Percentiles rank a stretch among this genome's conserved stretches.
phyloP scores from a whole-genome alignment of 2,329 filamentous ascomycete genomes.

The Venturia pyrina region DNA sequence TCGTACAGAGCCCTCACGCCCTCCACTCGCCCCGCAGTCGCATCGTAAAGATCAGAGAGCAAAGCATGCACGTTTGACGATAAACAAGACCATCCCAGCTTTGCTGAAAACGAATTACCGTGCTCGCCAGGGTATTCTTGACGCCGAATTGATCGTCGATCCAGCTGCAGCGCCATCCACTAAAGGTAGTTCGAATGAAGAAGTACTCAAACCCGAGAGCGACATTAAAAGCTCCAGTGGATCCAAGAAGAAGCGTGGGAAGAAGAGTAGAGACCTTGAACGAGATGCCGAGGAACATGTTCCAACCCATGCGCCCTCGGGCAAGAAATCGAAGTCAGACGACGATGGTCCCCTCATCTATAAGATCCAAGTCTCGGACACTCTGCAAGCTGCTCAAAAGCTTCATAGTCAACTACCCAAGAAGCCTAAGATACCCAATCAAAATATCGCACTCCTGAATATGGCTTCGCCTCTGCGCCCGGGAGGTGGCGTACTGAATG shows the following conservation, averaged over 20 bases:
- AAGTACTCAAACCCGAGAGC: neutral
- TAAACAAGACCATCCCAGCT: slow-evolving; percentile 50
- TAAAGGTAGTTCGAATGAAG: no score
- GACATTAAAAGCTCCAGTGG: neutral
- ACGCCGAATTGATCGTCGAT: slow-evolving; percentile 37
- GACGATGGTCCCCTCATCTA: slow-evolving; percentile 16
- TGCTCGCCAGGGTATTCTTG: slow-evolving; percentile 45
- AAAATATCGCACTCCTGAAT: slow-evolving; percentile 47
- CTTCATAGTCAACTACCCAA: slow-evolving; percentile 14
- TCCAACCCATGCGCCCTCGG: neutral
- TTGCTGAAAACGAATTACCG: slow-evolving; percentile 44
- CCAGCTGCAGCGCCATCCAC: slow-evolving; percentile 9
- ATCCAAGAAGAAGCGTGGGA: neutral
- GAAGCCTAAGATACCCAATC: slow-evolving; percentile 17
- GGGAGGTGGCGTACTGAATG: slow-evolving; percentile 51
- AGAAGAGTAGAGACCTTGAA: neutral
- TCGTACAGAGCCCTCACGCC: slow-evolving; percentile 25
- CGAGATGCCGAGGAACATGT: neutral
- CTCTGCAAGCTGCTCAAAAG: slow-evolving; percentile 40
- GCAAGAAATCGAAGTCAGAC: neutral
- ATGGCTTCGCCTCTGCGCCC: slow-evolving; percentile 54
- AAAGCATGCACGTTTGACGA: slow-evolving; percentile 46
- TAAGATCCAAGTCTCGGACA: slow-evolving; percentile 40
- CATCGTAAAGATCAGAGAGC: slow-evolving; percentile 32
- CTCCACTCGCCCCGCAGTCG: slow-evolving; percentile 24